Percentiles rank a stretch among this genome's conserved stretches.
These are phyloP conservation scores for Cyclotella sp. DNA, from an alignment of 108 stramenopile genomes.

Conservation along the genomic window DNA sequence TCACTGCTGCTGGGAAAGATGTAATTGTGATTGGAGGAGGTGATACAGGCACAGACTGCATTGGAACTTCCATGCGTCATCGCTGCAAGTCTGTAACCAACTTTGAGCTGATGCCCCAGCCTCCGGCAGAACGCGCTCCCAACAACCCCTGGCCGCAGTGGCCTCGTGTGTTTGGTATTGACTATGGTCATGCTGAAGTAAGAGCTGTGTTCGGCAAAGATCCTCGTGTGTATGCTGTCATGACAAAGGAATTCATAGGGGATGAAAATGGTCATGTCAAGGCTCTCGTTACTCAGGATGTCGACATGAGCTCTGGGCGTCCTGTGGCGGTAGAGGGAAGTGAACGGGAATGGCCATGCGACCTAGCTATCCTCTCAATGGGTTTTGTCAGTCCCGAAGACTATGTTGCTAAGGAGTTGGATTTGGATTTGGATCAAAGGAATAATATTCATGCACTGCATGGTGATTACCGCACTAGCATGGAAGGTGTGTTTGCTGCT, in stretches of 20 bases:
- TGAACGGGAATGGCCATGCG: conserved; percentile 93
- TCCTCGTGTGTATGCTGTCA: conserved; percentile 95
- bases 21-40: conserved; percentile 99
- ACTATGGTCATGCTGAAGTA: conserved; percentile 98
- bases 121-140: conserved; percentile 89
- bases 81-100: conserved; percentile 95
- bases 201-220: conserved; percentile 94
- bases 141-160: conserved; percentile 99
- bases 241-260: conserved; percentile 96
- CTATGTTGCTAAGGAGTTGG: conserved; percentile 80
- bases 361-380: conserved; percentile 95
- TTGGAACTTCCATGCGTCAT: conserved; percentile 98
- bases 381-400: conserved; percentile 97
- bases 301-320: conserved; percentile 85
- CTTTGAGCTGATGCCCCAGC: conserved; percentile 97
- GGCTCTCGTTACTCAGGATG: conserved; percentile 94
- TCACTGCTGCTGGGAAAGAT: conserved; percentile 97
- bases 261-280: conserved; percentile 93
- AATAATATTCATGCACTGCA: conserved; percentile 97
- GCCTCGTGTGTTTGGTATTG: conserved; percentile 96
- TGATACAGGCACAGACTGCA: conserved; percentile 98
- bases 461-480: conserved; percentile 92
- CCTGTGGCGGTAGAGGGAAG: conserved; percentile 88
- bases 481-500: conserved; percentile 97
- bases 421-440: conserved; percentile 89